Conservation (phyloP, 345 rosid genomes). For the Syzygium jambos region DNA sequence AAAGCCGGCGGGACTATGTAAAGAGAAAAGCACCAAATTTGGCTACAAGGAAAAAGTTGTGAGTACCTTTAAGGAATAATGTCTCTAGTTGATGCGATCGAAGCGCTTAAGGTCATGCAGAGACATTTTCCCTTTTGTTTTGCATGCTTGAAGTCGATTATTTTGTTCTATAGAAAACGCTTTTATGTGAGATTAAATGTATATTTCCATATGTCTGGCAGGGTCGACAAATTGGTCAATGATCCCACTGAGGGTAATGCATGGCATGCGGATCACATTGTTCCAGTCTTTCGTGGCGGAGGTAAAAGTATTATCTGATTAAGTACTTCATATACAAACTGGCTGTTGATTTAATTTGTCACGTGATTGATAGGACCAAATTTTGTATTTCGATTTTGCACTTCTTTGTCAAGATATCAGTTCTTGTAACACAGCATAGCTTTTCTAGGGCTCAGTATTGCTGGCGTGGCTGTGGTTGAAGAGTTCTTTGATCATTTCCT, state of each 20-base stretch:
- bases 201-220: constrained; percentile 9
- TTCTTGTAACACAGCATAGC: background rate
- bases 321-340: background rate
- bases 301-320: constrained; percentile 26
- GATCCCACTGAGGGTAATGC: constrained; percentile 83
- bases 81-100: background rate
- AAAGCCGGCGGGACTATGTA: constrained; percentile 46
- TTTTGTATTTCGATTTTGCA: background rate
- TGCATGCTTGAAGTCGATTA: background rate
- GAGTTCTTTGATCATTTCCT: background rate
- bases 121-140: background rate
- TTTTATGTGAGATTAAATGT: background rate
- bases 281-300: constrained; percentile 91
- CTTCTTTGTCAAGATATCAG: background rate
- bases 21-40: constrained; percentile 59
- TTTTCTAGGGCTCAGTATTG: background rate
- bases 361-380: background rate
- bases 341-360: background rate
- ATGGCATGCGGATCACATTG: constrained; percentile 93
- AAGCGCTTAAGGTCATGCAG: background rate
- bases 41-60: constrained; percentile 59
- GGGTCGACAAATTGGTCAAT: constrained; percentile 69
- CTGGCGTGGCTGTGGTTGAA: background rate
- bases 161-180: background rate
- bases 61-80: constrained; percentile 13